Percentiles rank a stretch among this genome's conserved stretches.
phyloP scores from a whole-genome alignment of 495 filamentous ascomycete species.

The Penicillium cosmopolitanum region DNA sequence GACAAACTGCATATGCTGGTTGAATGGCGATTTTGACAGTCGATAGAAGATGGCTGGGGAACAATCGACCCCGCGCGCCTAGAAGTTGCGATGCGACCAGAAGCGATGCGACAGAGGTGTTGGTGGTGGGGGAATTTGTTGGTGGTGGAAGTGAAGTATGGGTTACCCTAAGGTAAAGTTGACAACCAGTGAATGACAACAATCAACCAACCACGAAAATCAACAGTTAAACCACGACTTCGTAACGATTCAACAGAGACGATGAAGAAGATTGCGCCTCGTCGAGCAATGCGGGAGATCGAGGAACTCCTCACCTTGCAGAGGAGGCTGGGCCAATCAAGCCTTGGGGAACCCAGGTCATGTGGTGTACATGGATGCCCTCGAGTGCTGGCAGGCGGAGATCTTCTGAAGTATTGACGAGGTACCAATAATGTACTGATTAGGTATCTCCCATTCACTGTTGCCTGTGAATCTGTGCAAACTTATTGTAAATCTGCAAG shows the following conservation, averaged over 20 bases:
- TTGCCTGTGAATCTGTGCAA: too few species aligned
- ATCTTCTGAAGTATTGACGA: not conserved
- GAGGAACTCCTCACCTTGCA: constrained; percentile 30
- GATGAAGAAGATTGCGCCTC: constrained; percentile 21
- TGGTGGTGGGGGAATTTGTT: constrained; percentile 8
- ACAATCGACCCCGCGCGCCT: constrained; percentile 25
- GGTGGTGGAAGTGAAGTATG: constrained; percentile 8
- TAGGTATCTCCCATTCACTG: too few species aligned
- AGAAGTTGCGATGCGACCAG: constrained; percentile 27
- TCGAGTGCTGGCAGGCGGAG: constrained; percentile 1
- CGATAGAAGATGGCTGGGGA: constrained; percentile 18
- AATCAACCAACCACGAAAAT: constrained; percentile 4
- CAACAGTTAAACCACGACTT: not conserved
- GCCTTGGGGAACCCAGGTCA: constrained; percentile 8
- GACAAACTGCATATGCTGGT: not conserved
- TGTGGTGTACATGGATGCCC: constrained; percentile 14
- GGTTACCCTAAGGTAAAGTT: not conserved
- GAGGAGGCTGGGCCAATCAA: constrained; percentile 38
- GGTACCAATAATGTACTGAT: not conserved
- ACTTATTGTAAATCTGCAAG: not conserved
- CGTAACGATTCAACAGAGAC: constrained; percentile 8
- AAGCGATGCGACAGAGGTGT: constrained; percentile 19
- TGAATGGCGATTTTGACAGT: constrained; percentile 11
- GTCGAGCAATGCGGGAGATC: constrained; percentile 23
- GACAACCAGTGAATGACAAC: not conserved